These are phyloP conservation scores for Fusarium pseudograminearum DNA, from an alignment of 2,329 filamentous ascomycete genomes.

Conservation along the genomic window DNA sequence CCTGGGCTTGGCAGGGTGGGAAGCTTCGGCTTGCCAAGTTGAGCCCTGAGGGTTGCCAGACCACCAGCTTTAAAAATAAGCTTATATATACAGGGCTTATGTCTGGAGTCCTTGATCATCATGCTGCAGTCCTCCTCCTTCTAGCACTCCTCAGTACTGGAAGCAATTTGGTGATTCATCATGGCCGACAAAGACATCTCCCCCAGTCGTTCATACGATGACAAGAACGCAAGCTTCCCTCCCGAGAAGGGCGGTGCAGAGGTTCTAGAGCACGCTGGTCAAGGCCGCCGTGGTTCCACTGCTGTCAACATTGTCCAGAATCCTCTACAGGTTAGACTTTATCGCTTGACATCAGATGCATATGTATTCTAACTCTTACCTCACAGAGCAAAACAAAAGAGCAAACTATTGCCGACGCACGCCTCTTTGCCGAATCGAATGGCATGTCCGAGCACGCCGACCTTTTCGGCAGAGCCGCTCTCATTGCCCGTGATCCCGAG, in stretches of 20 bases:
- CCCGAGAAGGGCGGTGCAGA: conserved; percentile 23
- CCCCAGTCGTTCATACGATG: conserved; percentile 14
- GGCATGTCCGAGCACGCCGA: conserved; percentile 31
- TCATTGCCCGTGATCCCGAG: conserved; percentile 18
- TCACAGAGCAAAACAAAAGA: conserved; percentile 4
- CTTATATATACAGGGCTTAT: conserved; percentile 24
- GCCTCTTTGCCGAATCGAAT: conserved; percentile 14
- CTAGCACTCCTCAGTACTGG: neutral
- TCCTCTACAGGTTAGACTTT: neutral
- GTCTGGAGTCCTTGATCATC: neutral
- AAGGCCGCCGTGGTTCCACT: conserved; percentile 13
- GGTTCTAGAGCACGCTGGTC: conserved; percentile 15
- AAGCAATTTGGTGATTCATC: neutral
- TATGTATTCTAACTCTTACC: accelerated
- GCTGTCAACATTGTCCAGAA: conserved; percentile 24
- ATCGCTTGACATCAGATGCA: accelerated
- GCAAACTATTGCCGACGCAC: conserved; percentile 15
- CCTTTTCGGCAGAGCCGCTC: conserved; percentile 22
- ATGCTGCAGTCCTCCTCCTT: neutral
- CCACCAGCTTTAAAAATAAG: conserved; percentile 29
- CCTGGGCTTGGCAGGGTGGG: conserved; percentile 29
- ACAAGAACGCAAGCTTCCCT: conserved; percentile 7
- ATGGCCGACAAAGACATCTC: conserved; percentile 31
- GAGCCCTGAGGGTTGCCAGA: conserved; percentile 17
- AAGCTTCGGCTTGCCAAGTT: conserved; percentile 29